Conservation (phyloP, 495 filamentous ascomycete genomes). For the Parathielavia hyrcaniae region DNA sequence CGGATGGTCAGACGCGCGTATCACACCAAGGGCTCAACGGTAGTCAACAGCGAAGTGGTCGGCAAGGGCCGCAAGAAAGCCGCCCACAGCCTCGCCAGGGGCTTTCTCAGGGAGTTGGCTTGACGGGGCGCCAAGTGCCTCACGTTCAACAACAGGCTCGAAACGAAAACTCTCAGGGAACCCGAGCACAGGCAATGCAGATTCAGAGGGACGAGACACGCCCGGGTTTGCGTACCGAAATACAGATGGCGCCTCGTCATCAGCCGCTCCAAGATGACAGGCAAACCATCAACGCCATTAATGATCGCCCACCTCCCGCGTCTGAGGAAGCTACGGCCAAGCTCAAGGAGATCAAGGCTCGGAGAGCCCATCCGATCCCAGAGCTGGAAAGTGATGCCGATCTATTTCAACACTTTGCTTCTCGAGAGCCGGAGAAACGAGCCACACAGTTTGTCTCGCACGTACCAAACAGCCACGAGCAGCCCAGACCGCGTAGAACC, state of each 20-base stretch:
- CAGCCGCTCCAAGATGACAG: background rate
- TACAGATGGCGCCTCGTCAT: too few relatives aligned
- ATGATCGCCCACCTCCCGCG: constrained; percentile 2
- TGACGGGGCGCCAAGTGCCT: too few relatives aligned
- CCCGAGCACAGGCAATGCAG: too few relatives aligned
- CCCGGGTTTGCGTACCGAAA: too few relatives aligned
- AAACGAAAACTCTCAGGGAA: too few relatives aligned
- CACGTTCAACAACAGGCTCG: too few relatives aligned
- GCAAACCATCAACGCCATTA: constrained; percentile 6
- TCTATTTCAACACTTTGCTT: background rate
- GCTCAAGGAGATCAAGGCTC: background rate
- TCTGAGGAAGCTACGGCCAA: background rate
- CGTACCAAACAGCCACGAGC: background rate
- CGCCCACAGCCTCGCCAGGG: background rate
- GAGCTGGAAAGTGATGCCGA: background rate
- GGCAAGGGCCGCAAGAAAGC: background rate
- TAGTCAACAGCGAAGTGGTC: background rate
- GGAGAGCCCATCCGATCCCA: background rate
- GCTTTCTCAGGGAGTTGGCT: background rate
- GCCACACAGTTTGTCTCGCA: background rate
- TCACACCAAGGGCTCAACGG: background rate
- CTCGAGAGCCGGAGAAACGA: background rate
- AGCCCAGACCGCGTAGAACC: background rate
- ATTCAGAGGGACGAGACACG: too few relatives aligned
- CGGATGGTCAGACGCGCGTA: too few relatives aligned